Evolutionary conservation across 768 basidiomycete species (phyloP).

Genomic region (Lactifluus piperatus): DNA sequence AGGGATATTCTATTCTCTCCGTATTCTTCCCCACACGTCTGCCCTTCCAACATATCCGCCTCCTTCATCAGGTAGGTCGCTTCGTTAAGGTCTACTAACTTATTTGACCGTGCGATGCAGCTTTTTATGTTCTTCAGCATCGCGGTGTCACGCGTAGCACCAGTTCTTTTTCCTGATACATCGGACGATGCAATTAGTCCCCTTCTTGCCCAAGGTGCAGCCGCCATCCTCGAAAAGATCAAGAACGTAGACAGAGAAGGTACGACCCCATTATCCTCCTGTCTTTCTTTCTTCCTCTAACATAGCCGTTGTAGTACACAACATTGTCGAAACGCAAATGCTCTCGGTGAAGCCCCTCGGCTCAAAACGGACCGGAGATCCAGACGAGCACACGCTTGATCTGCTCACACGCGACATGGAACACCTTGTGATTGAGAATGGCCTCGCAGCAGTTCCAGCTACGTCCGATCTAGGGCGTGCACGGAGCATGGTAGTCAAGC

Average conservation of each 20-base stretch:
- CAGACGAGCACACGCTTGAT: constrained; percentile 13
- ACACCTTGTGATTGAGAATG: constrained; percentile 16
- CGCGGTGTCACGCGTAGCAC: constrained; percentile 62
- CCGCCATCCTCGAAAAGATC: constrained; percentile 7
- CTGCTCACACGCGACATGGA: constrained; percentile 21
- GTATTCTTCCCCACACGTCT: constrained; percentile 51
- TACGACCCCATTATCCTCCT: not conserved
- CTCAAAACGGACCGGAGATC: not conserved
- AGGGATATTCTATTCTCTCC: constrained; percentile 26
- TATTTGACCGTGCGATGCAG: not conserved
- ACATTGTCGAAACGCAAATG: constrained; percentile 9
- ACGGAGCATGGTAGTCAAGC: constrained; percentile 9
- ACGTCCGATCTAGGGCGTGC: constrained; percentile 15
- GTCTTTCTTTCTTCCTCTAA: not conserved
- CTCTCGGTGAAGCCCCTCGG: constrained; percentile 1
- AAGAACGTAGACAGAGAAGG: constrained; percentile 10
- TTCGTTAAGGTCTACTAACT: too few species aligned
- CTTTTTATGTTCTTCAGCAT: constrained; percentile 67
- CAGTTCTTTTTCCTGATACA: constrained; percentile 46
- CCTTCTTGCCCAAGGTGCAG: not conserved
- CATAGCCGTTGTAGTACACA: not conserved
- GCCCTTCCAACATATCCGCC: constrained; percentile 65
- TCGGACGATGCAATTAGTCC: not conserved
- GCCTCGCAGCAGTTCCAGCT: constrained; percentile 3
- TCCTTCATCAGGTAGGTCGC: constrained; percentile 49